phyloP scores from a whole-genome alignment of 495 filamentous ascomycete genomes.

The Apiosordaria backusii region DNA sequence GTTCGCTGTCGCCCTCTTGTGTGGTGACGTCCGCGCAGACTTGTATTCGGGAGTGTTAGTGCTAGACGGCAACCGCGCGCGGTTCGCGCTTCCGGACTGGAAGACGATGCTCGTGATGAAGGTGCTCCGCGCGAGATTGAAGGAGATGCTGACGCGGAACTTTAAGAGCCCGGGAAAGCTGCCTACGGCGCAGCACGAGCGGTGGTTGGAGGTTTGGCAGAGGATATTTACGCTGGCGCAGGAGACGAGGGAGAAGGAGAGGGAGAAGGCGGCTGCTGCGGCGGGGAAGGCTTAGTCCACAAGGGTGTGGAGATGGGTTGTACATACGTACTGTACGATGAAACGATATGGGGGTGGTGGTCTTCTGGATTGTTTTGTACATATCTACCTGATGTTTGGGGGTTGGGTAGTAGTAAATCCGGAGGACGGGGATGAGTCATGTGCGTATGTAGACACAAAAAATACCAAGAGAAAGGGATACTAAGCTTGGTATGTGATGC shows the following conservation, averaged over 20 bases:
- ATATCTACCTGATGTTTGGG: too few species aligned
- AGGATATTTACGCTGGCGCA: constrained; percentile 42
- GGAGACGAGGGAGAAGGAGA: constrained; percentile 28
- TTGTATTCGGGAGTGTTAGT: constrained; percentile 82
- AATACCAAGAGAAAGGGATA: too few species aligned
- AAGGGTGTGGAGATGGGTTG: neutral
- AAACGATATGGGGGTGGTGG: too few species aligned
- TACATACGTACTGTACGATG: too few species aligned
- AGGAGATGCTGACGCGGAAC: constrained; percentile 64
- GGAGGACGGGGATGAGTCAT: too few species aligned
- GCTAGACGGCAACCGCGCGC: constrained; percentile 79
- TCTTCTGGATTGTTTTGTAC: too few species aligned
- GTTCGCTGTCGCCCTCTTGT: constrained; percentile 76
- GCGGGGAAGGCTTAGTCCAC: neutral
- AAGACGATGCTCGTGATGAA: constrained; percentile 85
- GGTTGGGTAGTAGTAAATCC: too few species aligned
- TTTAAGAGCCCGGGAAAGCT: constrained; percentile 73
- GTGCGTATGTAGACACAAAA: too few species aligned
- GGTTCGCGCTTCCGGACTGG: constrained; percentile 87
- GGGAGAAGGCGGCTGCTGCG: neutral
- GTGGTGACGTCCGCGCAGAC: constrained; percentile 82
- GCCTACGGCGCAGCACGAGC: constrained; percentile 60
- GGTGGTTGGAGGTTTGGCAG: constrained; percentile 72
- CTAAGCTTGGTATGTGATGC: too few species aligned
- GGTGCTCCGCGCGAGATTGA: constrained; percentile 61